Conservation (phyloP, 169 alveolate genomes). For the Plasmodium coatneyi region DNA sequence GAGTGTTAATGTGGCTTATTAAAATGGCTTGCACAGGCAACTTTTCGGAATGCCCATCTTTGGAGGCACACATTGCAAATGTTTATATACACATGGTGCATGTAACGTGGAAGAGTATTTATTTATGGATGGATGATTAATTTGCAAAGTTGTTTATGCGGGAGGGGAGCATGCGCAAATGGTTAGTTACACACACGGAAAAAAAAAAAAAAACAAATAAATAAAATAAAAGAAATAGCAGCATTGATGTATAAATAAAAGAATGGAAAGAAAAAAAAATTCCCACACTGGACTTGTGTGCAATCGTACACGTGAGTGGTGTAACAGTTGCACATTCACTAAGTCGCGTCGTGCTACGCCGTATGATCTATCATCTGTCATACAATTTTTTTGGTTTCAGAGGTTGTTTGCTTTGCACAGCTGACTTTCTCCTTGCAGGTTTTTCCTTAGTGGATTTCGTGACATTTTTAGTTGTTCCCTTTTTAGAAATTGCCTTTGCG, state of each 20-base stretch:
- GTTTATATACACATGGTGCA: not conserved
- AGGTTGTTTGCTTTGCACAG: not conserved
- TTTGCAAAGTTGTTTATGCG: not conserved
- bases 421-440: not conserved
- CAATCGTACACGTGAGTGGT: not conserved
- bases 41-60: not conserved
- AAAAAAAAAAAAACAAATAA: not conserved
- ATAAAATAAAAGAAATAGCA: not conserved
- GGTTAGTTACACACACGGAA: not conserved
- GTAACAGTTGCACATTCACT: not conserved
- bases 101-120: not conserved
- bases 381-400: conserved; percentile 57
- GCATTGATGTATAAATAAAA: too few relatives aligned
- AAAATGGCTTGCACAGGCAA: not conserved
- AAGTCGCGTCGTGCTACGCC: not conserved
- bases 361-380: not conserved
- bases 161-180: not conserved
- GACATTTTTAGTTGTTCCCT: not conserved
- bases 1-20: not conserved
- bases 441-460: conserved; percentile 30
- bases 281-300: not conserved
- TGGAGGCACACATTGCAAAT: not conserved
- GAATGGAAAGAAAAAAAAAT: not conserved
- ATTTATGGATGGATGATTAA: not conserved
- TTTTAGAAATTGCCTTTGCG: conserved; percentile 18